phyloP scores from a whole-genome alignment of 2,329 filamentous ascomycete genomes.

The Apiospora arundinis region DNA sequence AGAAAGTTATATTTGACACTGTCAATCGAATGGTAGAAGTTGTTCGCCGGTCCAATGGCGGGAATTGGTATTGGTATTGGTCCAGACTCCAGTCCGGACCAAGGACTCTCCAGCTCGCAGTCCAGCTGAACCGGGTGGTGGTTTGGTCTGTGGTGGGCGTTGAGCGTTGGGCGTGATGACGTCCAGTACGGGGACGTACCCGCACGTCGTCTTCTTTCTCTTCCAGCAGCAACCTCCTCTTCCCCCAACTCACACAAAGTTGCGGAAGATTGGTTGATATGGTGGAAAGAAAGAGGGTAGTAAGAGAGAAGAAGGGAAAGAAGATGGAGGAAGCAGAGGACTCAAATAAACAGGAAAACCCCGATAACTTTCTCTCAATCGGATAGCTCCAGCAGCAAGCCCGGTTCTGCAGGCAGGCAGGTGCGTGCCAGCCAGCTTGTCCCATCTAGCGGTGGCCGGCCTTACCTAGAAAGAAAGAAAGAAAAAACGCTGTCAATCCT shows the following conservation, averaged over 20 bases:
- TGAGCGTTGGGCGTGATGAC: conserved; percentile 6
- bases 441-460: conserved; percentile 19
- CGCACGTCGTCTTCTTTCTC: background rate
- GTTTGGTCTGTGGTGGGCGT: background rate
- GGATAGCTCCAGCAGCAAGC: conserved; percentile 19
- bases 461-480: conserved; percentile 16
- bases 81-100: conserved; percentile 2
- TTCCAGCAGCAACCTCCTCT: conserved; percentile 16
- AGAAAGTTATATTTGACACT: background rate
- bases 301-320: background rate
- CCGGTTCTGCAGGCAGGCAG: conserved; percentile 4
- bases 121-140: background rate
- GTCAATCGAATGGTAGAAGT: background rate
- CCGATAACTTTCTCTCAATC: conserved; percentile 11
- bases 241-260: conserved; percentile 18
- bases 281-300: conserved; percentile 1
- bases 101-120: background rate
- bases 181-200: background rate
- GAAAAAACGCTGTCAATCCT: background rate
- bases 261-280: conserved; percentile 16
- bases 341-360: conserved; percentile 1
- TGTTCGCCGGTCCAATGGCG: background rate
- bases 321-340: background rate
- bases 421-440: conserved; percentile 6
- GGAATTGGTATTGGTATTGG: background rate